A percentile compares a stretch with the other conserved stretches of the same genome.
phyloP scores from a whole-genome alignment of 1,284 basidiomycete species.

The Wolfiporia cocos region DNA sequence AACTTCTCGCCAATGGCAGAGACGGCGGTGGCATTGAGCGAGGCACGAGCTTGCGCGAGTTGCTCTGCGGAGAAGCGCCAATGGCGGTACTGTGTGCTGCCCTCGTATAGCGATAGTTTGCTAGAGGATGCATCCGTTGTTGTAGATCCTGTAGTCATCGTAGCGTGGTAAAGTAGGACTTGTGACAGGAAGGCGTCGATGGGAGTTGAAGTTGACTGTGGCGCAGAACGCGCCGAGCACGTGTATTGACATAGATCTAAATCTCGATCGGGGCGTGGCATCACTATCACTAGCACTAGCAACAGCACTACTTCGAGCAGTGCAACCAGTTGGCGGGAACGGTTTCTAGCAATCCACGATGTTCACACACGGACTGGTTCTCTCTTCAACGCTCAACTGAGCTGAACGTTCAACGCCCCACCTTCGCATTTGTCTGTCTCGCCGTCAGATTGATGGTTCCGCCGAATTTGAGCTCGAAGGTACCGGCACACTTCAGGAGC shows the following conservation, averaged over 20 bases:
- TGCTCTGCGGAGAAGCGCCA: slow-evolving; percentile 80
- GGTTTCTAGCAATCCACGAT: too few relatives aligned
- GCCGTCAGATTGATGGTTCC: too few relatives aligned
- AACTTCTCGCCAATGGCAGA: slow-evolving; percentile 69
- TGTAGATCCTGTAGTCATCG: slow-evolving; percentile 1
- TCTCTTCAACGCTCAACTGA: too few relatives aligned
- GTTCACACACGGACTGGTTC: too few relatives aligned
- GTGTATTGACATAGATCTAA: neutral
- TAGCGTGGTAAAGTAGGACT: slow-evolving; percentile 3
- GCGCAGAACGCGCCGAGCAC: neutral
- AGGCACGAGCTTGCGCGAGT: slow-evolving; percentile 51
- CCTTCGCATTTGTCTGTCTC: too few relatives aligned
- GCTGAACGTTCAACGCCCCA: too few relatives aligned
- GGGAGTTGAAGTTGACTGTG: too few relatives aligned
- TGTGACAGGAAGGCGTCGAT: neutral
- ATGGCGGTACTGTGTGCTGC: slow-evolving; percentile 80
- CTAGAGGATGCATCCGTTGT: slow-evolving; percentile 10
- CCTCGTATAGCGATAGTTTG: slow-evolving; percentile 56
- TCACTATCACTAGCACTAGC: too few relatives aligned
- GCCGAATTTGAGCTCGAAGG: too few relatives aligned
- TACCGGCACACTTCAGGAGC: too few relatives aligned
- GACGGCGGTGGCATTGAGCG: slow-evolving; percentile 73
- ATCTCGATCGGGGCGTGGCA: slow-evolving; percentile 4
- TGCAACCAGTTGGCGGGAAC: too few relatives aligned
- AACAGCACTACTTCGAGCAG: too few relatives aligned